Evolutionary conservation across 2,329 filamentous ascomycete genomes (phyloP).

Genomic region (Phaeoacremonium minimum): DNA sequence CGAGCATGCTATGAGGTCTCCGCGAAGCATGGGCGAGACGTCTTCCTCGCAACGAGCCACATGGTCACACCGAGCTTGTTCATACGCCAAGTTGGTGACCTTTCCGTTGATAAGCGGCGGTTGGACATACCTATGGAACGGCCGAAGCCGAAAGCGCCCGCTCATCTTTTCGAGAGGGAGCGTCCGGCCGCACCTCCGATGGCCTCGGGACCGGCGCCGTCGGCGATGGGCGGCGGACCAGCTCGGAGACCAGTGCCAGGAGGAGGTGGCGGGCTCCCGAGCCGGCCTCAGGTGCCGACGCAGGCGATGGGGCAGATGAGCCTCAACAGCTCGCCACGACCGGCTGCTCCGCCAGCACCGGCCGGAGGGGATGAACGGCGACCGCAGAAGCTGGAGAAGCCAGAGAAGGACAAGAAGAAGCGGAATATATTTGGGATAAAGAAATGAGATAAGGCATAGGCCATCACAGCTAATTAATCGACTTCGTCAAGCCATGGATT

Average conservation of each 20-base stretch:
- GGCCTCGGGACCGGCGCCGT: constrained; percentile 6
- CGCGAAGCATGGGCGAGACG: constrained; percentile 66
- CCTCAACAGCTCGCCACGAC: constrained; percentile 25
- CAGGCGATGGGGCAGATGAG: constrained; percentile 53
- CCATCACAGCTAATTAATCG: no score
- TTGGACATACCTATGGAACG: constrained; percentile 79
- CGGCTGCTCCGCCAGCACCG: constrained; percentile 19
- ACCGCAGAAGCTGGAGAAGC: constrained; percentile 39
- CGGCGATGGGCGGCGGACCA: constrained; percentile 7
- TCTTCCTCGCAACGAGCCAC: constrained; percentile 87
- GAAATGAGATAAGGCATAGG: no score
- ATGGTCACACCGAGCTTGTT: constrained; percentile 87
- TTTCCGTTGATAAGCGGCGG: constrained; percentile 69
- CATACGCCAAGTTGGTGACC: constrained; percentile 74
- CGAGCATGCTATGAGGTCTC: constrained; percentile 86
- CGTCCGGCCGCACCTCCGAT: constrained; percentile 48
- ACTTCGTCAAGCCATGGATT: no score
- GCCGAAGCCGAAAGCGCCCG: constrained; percentile 76
- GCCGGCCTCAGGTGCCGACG: constrained; percentile 40
- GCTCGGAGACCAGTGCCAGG: constrained; percentile 19
- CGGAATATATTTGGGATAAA: constrained; percentile 55
- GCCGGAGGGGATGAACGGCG: constrained; percentile 10
- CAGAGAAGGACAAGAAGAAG: constrained; percentile 56
- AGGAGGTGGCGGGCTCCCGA: constrained; percentile 25
- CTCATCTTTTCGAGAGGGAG: constrained; percentile 77